A percentile compares a stretch with the other conserved stretches of the same genome.
These are phyloP conservation scores for Kazachstania psychrophila DNA, from an alignment of 805 yeast species.

Conservation along the genomic window DNA sequence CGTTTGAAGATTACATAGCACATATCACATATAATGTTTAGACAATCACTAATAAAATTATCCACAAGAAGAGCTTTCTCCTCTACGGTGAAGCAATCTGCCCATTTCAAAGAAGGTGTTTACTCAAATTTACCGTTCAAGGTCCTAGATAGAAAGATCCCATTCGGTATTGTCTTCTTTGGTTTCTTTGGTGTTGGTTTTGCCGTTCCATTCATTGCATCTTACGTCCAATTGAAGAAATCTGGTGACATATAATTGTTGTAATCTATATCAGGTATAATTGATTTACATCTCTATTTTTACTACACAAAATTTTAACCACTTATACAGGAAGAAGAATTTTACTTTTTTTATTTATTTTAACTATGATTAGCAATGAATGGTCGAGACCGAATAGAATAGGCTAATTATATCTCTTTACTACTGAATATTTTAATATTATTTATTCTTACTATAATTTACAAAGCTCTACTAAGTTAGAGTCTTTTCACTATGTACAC, in stretches of 20 bases:
- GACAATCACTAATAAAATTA: slow-evolving; percentile 4
- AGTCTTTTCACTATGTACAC: no score
- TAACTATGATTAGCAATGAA: no score
- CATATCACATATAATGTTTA: slow-evolving; percentile 1
- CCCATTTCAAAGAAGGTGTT: slow-evolving; percentile 69
- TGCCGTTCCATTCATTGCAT: slow-evolving; percentile 69
- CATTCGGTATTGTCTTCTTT: slow-evolving; percentile 75
- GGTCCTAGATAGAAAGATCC: slow-evolving; percentile 88
- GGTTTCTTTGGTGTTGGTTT: slow-evolving; percentile 65
- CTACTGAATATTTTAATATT: slow-evolving; percentile 1
- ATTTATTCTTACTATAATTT: neutral
- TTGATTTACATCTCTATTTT: no score
- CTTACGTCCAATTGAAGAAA: slow-evolving; percentile 79
- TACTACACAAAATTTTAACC: no score
- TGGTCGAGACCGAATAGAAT: no score
- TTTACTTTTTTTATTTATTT: no score
- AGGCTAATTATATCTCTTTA: no score
- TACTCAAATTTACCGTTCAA: slow-evolving; percentile 91
- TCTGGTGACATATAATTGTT: slow-evolving; percentile 42
- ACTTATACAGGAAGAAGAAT: no score
- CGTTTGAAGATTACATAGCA: no score
- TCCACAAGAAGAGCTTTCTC: slow-evolving; percentile 40
- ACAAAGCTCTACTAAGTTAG: neutral
- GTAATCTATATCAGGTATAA: no score
- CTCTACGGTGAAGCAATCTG: slow-evolving; percentile 39